A percentile compares a stretch with the other conserved stretches of the same genome.
Evolutionary conservation across 2,329 filamentous ascomycete genomes (phyloP).

Genomic region (Colletotrichum tropicale): DNA sequence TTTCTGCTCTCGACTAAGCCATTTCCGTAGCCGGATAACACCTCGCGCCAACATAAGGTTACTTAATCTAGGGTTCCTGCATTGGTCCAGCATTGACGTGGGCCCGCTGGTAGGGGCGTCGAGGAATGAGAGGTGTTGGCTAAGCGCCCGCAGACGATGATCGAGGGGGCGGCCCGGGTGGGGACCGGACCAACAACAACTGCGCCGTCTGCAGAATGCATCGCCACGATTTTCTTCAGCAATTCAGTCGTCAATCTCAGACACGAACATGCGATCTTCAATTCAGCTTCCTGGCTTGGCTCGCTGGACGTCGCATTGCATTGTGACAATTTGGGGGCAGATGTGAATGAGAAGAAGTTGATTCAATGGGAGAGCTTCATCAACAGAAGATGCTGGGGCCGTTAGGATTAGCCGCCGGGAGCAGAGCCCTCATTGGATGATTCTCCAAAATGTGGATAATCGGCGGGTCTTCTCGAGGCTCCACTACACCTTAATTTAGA

Average conservation of each 20-base stretch:
- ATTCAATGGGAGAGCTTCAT: not conserved
- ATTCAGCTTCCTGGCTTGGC: not conserved
- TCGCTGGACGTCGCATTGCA: not conserved
- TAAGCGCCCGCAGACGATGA: conserved; percentile 9
- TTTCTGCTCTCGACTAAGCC: not conserved
- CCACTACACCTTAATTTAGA: conserved; percentile 8
- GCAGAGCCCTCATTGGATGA: not conserved
- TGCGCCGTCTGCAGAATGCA: not conserved
- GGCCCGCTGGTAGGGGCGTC: not conserved
- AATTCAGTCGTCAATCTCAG: not conserved
- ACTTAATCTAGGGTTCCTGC: conserved; percentile 2
- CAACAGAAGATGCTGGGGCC: not conserved
- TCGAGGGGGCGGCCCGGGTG: conserved; percentile 10
- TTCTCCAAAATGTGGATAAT: not conserved
- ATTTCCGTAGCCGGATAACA: not conserved
- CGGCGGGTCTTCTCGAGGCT: not conserved
- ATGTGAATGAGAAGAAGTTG: not conserved
- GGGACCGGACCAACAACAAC: not conserved
- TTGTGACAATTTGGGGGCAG: not conserved
- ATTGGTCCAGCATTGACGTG: not conserved
- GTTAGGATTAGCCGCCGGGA: conserved; percentile 10
- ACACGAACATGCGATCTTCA: not conserved
- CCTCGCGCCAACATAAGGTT: conserved; percentile 8
- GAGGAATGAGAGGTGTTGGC: conserved; percentile 9
- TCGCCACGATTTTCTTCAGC: not conserved